Percentiles rank a stretch among this genome's conserved stretches.
These are phyloP conservation scores for Plectosphaerella plurivora DNA, from an alignment of 2,329 filamentous ascomycete genomes.

Conservation along the genomic window DNA sequence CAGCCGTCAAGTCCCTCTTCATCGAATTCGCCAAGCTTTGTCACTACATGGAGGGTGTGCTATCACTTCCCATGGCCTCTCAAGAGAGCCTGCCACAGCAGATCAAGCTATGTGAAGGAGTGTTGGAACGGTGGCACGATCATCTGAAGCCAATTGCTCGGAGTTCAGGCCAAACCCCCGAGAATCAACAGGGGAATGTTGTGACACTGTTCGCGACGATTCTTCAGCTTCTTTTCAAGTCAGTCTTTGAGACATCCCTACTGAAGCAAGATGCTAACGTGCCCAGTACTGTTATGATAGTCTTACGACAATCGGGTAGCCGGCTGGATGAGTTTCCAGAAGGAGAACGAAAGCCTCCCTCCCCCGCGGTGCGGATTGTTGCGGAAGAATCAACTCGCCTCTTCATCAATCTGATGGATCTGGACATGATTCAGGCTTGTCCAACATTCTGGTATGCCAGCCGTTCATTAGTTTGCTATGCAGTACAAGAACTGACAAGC, in stretches of 20 bases:
- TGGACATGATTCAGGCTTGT: conserved; percentile 11
- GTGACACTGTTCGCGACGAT: background rate
- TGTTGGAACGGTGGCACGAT: background rate
- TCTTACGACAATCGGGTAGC: background rate
- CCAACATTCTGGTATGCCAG: conserved; percentile 12
- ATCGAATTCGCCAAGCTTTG: conserved; percentile 15
- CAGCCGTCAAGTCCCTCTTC: conserved; percentile 11
- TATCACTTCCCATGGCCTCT: conserved; percentile 8
- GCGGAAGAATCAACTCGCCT: conserved; percentile 12
- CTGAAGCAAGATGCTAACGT: background rate
- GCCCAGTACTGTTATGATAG: background rate
- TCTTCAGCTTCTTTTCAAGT: conserved; percentile 2
- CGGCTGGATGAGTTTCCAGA: background rate
- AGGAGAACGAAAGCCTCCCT: background rate
- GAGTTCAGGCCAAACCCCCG: background rate
- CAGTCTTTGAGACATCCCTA: too few relatives aligned
- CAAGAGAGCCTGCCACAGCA: conserved; percentile 5
- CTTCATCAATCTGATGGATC: conserved; percentile 6
- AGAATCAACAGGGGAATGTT: background rate
- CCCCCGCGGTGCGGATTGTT: conserved; percentile 5
- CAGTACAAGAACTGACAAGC: background rate
- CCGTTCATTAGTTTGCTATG: background rate
- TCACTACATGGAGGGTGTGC: conserved; percentile 13
- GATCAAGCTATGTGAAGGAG: conserved; percentile 8
- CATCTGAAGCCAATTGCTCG: background rate